A percentile compares a stretch with the other conserved stretches of the same genome.
phyloP scores from a whole-genome alignment of 179 eudicot species.

The Drosera spatulata region DNA sequence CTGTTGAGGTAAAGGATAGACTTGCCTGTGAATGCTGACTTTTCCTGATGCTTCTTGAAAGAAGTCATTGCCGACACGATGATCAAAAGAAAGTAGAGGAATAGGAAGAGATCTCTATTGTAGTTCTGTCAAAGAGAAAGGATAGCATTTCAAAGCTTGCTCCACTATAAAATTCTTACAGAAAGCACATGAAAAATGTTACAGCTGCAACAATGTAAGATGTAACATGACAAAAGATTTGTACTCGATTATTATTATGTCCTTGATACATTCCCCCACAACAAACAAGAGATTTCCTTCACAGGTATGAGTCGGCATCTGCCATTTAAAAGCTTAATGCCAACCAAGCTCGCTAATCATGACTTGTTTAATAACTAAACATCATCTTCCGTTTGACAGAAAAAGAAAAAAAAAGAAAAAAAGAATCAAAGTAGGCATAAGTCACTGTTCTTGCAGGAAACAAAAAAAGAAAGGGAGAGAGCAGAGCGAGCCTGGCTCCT shows the following conservation, averaged over 20 bases:
- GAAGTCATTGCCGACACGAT: slow-evolving; percentile 88
- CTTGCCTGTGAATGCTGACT: slow-evolving; percentile 90
- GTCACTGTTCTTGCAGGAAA: too few relatives aligned
- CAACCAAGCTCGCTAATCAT: too few relatives aligned
- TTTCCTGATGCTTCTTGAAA: slow-evolving; percentile 85
- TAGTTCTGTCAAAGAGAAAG: slow-evolving; percentile 53
- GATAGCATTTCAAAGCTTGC: background rate
- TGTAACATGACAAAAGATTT: background rate
- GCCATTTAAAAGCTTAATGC: too few relatives aligned
- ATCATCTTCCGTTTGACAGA: too few relatives aligned
- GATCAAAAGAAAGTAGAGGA: slow-evolving; percentile 69
- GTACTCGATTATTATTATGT: background rate
- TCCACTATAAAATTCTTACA: too few relatives aligned
- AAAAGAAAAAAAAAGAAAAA: too few relatives aligned
- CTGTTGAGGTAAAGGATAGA: slow-evolving; percentile 43
- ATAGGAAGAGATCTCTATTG: slow-evolving; percentile 92
- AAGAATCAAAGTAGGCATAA: too few relatives aligned
- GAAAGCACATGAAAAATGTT: background rate
- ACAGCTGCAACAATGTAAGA: background rate
- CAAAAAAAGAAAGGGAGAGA: background rate
- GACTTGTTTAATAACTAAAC: too few relatives aligned
- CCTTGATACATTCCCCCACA: background rate
- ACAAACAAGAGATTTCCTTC: too few relatives aligned
- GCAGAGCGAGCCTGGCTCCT: background rate
- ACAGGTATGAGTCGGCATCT: too few relatives aligned